Percentiles rank a stretch among this genome's conserved stretches.
Evolutionary conservation across 306 rosid species (phyloP).

Genomic region (Coriaria nepalensis): DNA sequence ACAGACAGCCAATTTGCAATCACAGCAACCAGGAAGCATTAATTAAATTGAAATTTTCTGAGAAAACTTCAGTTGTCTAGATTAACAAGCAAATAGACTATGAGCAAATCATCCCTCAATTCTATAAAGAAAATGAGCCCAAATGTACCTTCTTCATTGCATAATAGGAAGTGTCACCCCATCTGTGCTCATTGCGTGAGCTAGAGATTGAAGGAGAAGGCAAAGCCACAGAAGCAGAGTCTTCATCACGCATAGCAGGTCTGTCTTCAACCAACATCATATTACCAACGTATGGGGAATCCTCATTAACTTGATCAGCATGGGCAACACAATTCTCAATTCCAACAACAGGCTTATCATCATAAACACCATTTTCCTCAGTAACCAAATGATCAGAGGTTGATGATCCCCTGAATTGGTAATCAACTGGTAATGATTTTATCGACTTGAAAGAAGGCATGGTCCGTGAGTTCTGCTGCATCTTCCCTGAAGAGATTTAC

Average conservation of each 20-base stretch:
- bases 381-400: constrained; percentile 25
- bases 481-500: constrained; percentile 37
- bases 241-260: constrained; percentile 41
- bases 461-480: constrained; percentile 41
- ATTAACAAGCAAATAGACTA: too few species aligned
- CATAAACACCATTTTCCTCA: constrained; percentile 42
- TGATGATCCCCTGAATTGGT: constrained; percentile 27
- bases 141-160: constrained; percentile 66
- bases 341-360: constrained; percentile 28
- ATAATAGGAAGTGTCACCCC: constrained; percentile 75
- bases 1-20: too few species aligned
- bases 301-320: constrained; percentile 51
- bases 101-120: too few species aligned
- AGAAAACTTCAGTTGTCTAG: too few species aligned
- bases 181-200: constrained; percentile 51
- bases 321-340: constrained; percentile 18
- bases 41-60: too few species aligned
- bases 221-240: constrained; percentile 33
- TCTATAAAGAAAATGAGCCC: not conserved
- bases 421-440: constrained; percentile 61
- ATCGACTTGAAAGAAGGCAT: constrained; percentile 42
- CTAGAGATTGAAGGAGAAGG: constrained; percentile 41
- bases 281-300: constrained; percentile 60
- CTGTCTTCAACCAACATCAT: constrained; percentile 29
- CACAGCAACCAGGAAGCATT: too few species aligned